phyloP scores from a whole-genome alignment of 805 yeast genomes.

The Yarrowia deformans region DNA sequence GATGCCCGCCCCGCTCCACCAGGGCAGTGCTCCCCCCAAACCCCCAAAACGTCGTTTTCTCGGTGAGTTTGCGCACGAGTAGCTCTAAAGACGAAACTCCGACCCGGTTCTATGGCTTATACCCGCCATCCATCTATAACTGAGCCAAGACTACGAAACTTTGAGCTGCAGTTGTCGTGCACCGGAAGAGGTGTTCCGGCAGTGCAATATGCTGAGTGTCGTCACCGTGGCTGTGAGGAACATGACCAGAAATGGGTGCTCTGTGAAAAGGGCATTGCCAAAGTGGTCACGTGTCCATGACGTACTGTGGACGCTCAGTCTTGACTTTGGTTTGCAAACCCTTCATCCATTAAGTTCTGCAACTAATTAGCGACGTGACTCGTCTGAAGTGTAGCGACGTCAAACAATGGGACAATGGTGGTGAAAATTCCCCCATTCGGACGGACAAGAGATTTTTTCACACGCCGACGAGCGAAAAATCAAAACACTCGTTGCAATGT shows the following conservation, averaged over 20 bases:
- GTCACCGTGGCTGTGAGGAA: no score
- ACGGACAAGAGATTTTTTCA: not conserved
- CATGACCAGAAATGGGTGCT: no score
- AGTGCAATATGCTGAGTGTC: not conserved
- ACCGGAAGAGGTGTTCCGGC: not conserved
- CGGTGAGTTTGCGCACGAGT: not conserved
- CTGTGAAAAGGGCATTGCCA: no score
- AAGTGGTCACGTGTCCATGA: no score
- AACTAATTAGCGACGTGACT: not conserved
- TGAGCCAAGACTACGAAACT: not conserved
- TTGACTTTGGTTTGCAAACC: not conserved
- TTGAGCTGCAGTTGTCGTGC: conserved; percentile 12
- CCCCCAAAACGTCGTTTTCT: not conserved
- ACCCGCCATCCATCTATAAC: not conserved
- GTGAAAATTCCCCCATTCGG: not conserved
- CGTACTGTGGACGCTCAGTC: no score
- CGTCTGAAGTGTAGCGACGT: not conserved
- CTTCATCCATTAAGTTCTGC: not conserved
- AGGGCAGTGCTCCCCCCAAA: conserved; percentile 15
- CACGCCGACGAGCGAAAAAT: not conserved
- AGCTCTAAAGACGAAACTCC: not conserved
- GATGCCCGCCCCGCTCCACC: conserved; percentile 9
- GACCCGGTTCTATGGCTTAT: not conserved
- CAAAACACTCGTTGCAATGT: no score
- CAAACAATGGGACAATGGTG: not conserved